Base-by-base conservation (phyloP, 192 early-diverging fungal genomes). In the Thoreauomyces humboldtii region DNA sequence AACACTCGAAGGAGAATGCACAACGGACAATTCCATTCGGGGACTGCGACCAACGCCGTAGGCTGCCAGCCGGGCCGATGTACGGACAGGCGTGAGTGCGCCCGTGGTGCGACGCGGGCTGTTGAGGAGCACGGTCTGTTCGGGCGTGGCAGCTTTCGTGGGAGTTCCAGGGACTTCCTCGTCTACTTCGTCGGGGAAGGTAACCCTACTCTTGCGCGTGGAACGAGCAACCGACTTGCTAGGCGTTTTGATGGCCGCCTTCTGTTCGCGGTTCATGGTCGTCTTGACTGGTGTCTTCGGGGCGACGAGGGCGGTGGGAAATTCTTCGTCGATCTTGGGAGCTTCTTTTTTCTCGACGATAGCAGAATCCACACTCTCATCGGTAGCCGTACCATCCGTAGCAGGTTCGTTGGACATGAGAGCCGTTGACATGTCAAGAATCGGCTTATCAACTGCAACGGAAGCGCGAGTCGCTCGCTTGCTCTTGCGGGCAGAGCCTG, bases 201-300 rank as follows among this genome's bases (percentile, higher is more conserved):
- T 12, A 9, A 41, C 38, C n/a, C 38, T 41, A 12, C 11, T n/a
- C n/a, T 41, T 41, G 27, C 50, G 50, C 15, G 25, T 27, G 15
- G 7, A 27, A 14, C 27, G 17, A 29, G 19, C 15, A 4, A 27
- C 50, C 2, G 50, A 52, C 17, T 52, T 52, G 29, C 17, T 27
- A 31, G 50, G 50, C 27, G 50, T 52, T 27, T 52, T 52, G 50
- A 52, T 52, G 19, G 50, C 50, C 19, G 50, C 50, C 27, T 52
- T 52, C 50, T 52, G 50, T 7, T 28, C 9, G 25, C 50, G 17
- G 25, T 22, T 52, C 27, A 52, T 24, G 15, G 27, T 27, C 27
- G 15, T 27, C 27, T 52, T 52, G 24, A 29, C 32, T 15, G 50
- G 50, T 29, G 50, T 52, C 27, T 27, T 52, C 4, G 50, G 50